Evolutionary conservation across 805 yeast genomes (phyloP).

Genomic region (Hanseniaspora valbyensis): DNA sequence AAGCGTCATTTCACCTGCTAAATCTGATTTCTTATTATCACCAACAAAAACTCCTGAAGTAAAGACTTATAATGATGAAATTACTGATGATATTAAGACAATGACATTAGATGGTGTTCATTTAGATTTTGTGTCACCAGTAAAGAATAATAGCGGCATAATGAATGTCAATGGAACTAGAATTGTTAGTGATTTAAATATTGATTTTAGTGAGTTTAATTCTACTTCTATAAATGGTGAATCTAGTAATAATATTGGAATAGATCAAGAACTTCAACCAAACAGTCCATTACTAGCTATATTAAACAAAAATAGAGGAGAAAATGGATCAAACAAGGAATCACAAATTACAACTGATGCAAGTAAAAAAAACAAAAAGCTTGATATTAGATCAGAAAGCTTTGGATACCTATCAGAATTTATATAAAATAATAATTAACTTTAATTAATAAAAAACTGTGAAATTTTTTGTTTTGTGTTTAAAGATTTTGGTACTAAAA

Average conservation of each 20-base stretch:
- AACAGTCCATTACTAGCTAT: background rate
- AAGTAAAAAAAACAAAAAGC: background rate
- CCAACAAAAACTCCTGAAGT: constrained; percentile 12
- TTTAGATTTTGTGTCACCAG: constrained; percentile 12
- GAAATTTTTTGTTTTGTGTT: too few species aligned
- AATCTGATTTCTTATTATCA: constrained; percentile 2
- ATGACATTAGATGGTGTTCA: constrained; percentile 14
- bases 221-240: background rate
- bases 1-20: background rate
- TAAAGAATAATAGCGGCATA: background rate
- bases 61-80: constrained; percentile 1
- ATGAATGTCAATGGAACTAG: background rate
- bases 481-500: too few species aligned
- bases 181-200: constrained; percentile 12
- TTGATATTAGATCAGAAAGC: constrained; percentile 12
- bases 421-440: background rate
- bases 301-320: background rate
- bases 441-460: background rate
- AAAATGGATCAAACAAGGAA: background rate
- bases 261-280: background rate
- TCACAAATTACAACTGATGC: background rate
- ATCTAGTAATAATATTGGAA: background rate
- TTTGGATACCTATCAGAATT: constrained; percentile 13
- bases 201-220: constrained; percentile 1
- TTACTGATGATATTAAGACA: constrained; percentile 9